phyloP scores from a whole-genome alignment of 148 eudicot species.

The Dysphania ambrosioides region DNA sequence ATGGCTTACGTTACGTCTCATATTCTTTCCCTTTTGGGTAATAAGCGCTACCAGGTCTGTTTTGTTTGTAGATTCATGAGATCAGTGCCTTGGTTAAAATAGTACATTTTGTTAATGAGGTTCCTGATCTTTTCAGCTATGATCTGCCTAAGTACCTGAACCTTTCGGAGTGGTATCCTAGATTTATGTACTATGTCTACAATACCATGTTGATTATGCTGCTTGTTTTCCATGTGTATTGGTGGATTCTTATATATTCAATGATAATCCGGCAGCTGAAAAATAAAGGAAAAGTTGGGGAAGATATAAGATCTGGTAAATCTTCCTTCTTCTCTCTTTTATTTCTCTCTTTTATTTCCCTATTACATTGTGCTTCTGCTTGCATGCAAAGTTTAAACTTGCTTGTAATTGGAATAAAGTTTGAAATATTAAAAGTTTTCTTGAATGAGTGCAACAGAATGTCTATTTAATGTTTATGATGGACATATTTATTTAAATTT shows the following conservation, averaged over 20 bases:
- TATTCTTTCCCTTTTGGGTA: conserved; percentile 86
- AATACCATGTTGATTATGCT: conserved; percentile 79
- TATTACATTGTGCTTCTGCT: neutral
- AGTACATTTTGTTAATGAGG: conserved; percentile 9
- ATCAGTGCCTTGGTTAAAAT: neutral
- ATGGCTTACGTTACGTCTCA: conserved; percentile 79
- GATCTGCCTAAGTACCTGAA: conserved; percentile 44
- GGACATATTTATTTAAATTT: no score
- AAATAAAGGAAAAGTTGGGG: conserved; percentile 93
- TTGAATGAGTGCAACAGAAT: no score
- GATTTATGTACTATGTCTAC: conserved; percentile 59
- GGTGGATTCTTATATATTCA: conserved; percentile 89
- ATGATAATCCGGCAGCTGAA: conserved; percentile 82
- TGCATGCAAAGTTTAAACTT: neutral
- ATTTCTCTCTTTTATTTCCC: conserved; percentile 3
- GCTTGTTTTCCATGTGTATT: conserved; percentile 90
- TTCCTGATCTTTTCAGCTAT: conserved; percentile 43
- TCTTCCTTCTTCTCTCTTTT: conserved; percentile 12
- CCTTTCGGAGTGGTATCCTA: conserved; percentile 47
- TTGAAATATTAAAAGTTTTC: no score
- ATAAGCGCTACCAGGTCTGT: conserved; percentile 77
- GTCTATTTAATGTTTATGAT: no score
- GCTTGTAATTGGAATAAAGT: no score
- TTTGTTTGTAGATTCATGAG: conserved; percentile 7
- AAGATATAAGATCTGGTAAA: conserved; percentile 92